Base-by-base conservation (phyloP, 2,329 filamentous ascomycete species). In the Fonsecaea erecta region DNA sequence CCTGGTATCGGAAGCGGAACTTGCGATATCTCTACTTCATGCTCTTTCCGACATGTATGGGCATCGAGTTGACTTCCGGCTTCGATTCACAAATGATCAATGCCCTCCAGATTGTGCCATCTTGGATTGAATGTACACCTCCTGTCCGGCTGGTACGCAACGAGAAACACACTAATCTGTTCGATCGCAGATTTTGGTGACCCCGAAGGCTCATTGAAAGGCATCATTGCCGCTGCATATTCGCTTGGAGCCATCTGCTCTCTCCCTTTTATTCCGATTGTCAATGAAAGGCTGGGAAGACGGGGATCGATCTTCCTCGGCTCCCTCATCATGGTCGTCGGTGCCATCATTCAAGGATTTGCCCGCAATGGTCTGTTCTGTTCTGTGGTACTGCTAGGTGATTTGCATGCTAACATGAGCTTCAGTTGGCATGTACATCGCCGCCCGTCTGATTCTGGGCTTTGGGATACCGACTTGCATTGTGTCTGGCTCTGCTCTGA, bases 391-490 rank as follows among this genome's bases (percentile, higher is more conserved):
- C n/a, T n/a, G n/a, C 40, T 24, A 21, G 6, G 26, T 34, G 16
- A 1, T 21, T 11, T 21, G n/a, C 18, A 16, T 18, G 2, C 37
- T 46, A 28, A 6, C 30, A 43, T 62, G 37, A 37, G 28, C 2
- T 30, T 24, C 62, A 84, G 82, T 80, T 32, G 82, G 74, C 40
- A 88, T 87, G 85, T 88, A 86, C 70, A 84, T 88, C 67, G 75
- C 87, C 21, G 80, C 86, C 12, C 83, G 86, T 62, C 80, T 86
- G 64, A 77, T 88, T 28, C 81, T 88, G n/a, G 86, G 86, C 16
- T 82, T 84, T 26, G 86, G 86, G n/a, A 85, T 88, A 54, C 82
- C 84, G 0, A 86, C 85, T 68, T 83, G 82, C 65, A 87, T 87
- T 66, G 83, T 87, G 35, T 82, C 84, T 1, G 85, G 83, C 3